Base-by-base conservation (phyloP, 2,329 filamentous ascomycete species). In the Neonectria neomacrospora region DNA sequence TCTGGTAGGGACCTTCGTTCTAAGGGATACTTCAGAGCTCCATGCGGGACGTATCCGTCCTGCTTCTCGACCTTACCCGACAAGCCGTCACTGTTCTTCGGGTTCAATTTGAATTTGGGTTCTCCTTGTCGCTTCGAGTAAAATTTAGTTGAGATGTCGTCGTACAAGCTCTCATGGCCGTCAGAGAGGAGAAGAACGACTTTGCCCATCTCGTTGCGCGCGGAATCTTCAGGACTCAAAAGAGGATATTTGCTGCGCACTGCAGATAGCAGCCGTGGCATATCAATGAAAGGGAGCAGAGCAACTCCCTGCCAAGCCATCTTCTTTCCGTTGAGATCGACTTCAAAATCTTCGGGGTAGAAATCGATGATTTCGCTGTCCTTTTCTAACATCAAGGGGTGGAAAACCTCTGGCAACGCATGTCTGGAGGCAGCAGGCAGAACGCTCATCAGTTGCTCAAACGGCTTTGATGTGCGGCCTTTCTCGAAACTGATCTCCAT, bases 381-480 rank as follows among this genome's bases (percentile, higher is more conserved):
- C 14, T 91, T 85, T 10, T 96, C 85, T 26, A 90, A 91, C 96
- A 99, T 99, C 18, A 99, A 85, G 58, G 90, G 86, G 74, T 97
- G 94, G 81, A 98, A 99, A 2, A 92, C 86, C 61, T 91, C 86
- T 0, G 96, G 96, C 50, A 99, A 90, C 16, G 95, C 92, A 77
- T 97, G 94, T 58, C 94, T 93, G 12, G 95, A 98, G 3, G 92
- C 93, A 5, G 96, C 94, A 16, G 96, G 96, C 74, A 99, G 85
- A 54, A 99, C 96, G 72, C 96, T 96, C 96, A 99, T 99, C 53
- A 99, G 83, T 78, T 99, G 96, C 79, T 99, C 96, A 75, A 97
- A 99, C 0, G 96, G 96, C 69, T 85, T 91, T 71, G 97, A 97
- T 4, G 93, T 92, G 52, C 85, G 88, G 11, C 95, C 95, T 77